Base-by-base conservation (phyloP, 192 early-diverging fungal species). In the Coemansia sp. region DNA sequence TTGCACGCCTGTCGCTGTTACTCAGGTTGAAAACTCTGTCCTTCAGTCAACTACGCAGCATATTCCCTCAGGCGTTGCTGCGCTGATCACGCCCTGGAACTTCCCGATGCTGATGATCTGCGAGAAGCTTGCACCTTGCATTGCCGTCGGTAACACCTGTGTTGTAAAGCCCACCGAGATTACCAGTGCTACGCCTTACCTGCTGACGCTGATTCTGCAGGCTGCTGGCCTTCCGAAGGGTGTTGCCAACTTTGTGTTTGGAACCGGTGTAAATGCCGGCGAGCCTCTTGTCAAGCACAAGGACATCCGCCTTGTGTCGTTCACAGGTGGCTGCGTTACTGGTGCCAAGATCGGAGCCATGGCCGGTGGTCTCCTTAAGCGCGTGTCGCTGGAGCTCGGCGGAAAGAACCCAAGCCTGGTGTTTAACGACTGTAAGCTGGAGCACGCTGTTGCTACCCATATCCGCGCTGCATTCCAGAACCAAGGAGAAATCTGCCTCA, bases 171-270 rank as follows among this genome's bases (percentile, higher is more conserved):
- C 92, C 10, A 84, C 85, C 25, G 91, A 93, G 67, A 64, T 87
- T 49, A 92, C 88, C 36, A 87, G 87, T 29, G 72, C 88, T 4
- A 86, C 87, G 17, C 84, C 85, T 8, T 73, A 85, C 54, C 75
- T 92, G 82, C 81, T 94, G 10, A 86, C 87, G 62, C 65, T 84
- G 34, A 75, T 94, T 22, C 63, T 88, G 52, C 68, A 84, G 28
- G 83, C 92, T 54, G 91, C 90, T 20, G 90, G 89, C 34, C 70
- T 95, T 31, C 92, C 93, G 14, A 61, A 77, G 32, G 92, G 94
- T 38, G 94, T 95, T n/a, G 76, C 92, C 62, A 95, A 93, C 73
- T 86, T 95, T 74, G 77, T 94, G n/a, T 89, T 92, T 71, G 94
- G 94, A 56, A 84, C 65, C 2, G 92, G 92, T 36, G 66, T 68